Evolutionary conservation across 768 basidiomycete genomes (phyloP).

Genomic region (Termitomyces eurrhizus): DNA sequence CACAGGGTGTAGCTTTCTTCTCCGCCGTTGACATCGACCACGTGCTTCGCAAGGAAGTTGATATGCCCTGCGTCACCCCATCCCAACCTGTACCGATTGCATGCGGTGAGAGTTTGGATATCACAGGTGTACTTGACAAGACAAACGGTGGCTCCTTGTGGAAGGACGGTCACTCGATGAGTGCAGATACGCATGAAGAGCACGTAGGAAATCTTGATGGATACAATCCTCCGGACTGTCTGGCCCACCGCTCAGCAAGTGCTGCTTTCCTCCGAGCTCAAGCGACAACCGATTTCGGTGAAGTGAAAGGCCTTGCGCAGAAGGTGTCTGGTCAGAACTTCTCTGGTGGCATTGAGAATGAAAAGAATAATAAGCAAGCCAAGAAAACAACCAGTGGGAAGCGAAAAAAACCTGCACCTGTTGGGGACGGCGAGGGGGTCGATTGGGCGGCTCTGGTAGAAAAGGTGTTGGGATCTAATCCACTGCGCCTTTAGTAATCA

Average conservation of each 20-base stretch:
- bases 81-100: conserved; percentile 82
- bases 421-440: conserved; percentile 38
- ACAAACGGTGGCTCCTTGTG: conserved; percentile 70
- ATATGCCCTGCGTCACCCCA: conserved; percentile 94
- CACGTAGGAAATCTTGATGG: conserved; percentile 38
- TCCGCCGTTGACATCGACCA: conserved; percentile 92
- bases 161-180: conserved; percentile 58
- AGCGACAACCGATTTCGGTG: conserved; percentile 64
- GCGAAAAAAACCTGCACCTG: conserved; percentile 4
- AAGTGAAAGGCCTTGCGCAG: conserved; percentile 67
- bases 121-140: conserved; percentile 55
- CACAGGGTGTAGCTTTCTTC: conserved; percentile 95
- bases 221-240: conserved; percentile 55
- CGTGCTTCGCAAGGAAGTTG: conserved; percentile 91
- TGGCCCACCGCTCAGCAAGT: conserved; percentile 58
- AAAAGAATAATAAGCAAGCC: conserved; percentile 14
- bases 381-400: conserved; percentile 12
- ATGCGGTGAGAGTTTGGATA: conserved; percentile 84
- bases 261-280: conserved; percentile 76
- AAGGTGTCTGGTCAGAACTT: conserved; percentile 41
- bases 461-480: conserved; percentile 20
- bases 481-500: not conserved
- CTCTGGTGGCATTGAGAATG: conserved; percentile 27
- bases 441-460: conserved; percentile 42
- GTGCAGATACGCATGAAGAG: conserved; percentile 15